Evolutionary conservation across 1,284 basidiomycete genomes (phyloP).

Genomic region (Thecaphora thlaspeos): DNA sequence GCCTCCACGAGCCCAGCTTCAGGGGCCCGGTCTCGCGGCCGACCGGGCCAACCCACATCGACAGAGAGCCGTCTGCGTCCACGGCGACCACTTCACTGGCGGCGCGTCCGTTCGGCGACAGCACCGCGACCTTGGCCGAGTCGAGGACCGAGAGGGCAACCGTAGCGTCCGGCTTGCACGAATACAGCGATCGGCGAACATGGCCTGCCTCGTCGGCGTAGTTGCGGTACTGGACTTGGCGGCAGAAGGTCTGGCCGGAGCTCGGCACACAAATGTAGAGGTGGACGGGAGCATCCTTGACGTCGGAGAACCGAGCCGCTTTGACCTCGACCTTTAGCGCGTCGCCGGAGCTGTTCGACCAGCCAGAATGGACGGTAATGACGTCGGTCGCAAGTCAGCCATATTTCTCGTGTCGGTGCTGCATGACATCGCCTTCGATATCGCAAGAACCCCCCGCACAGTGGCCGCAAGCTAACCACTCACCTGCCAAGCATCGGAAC

Average conservation of each 20-base stretch:
- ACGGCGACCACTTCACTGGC: background rate
- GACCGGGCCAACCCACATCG: background rate
- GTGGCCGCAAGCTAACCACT: no score
- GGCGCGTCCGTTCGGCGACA: background rate
- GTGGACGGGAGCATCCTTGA: slow-evolving; percentile 9
- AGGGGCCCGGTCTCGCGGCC: background rate
- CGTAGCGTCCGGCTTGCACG: background rate
- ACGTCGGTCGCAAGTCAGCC: no score
- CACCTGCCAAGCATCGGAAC: slow-evolving; percentile 3
- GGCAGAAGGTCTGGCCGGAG: slow-evolving; percentile 16
- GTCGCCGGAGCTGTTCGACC: background rate
- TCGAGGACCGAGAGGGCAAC: background rate
- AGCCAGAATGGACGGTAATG: no score
- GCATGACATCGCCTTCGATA: no score
- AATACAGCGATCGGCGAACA: background rate
- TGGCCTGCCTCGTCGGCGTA: background rate
- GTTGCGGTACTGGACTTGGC: slow-evolving; percentile 4
- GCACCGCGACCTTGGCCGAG: background rate
- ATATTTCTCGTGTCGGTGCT: no score
- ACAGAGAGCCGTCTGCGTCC: background rate
- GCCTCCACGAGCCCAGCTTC: background rate
- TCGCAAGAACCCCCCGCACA: no score
- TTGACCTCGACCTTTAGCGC: background rate
- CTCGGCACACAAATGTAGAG: slow-evolving; percentile 15
- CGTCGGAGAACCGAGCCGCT: slow-evolving; percentile 5